Evolutionary conservation across 352 stramenopile genomes (phyloP).

Genomic region (Phytophthora fragariae): DNA sequence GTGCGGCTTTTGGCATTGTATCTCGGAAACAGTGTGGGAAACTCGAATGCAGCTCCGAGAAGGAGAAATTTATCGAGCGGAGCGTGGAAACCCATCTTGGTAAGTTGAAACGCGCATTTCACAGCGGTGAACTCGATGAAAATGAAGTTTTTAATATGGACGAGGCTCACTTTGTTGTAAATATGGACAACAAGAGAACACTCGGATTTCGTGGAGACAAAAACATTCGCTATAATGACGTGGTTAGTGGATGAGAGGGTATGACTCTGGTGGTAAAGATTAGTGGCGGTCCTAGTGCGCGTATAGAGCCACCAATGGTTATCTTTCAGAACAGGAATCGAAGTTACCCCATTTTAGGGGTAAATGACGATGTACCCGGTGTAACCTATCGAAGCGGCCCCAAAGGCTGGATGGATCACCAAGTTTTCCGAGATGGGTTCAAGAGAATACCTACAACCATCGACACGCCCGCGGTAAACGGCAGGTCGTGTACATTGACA

Average conservation of each 20-base stretch:
- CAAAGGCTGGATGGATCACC: slow-evolving; percentile 6
- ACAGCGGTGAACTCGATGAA: neutral
- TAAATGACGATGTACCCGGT: slow-evolving; percentile 1
- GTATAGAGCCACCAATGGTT: slow-evolving; percentile 2
- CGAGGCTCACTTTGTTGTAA: slow-evolving; percentile 8
- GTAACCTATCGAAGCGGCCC: neutral
- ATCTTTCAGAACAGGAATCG: slow-evolving; percentile 1
- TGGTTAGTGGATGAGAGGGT: neutral
- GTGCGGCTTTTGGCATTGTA: no score
- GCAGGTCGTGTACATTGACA: neutral
- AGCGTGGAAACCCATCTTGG: neutral
- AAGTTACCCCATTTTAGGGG: neutral
- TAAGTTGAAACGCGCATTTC: neutral
- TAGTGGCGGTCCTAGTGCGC: neutral
- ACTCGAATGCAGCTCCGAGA: slow-evolving; percentile 1
- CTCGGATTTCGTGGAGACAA: slow-evolving; percentile 7
- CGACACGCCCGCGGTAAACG: neutral
- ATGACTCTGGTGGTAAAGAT: slow-evolving; percentile 1
- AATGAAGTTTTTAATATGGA: slow-evolving; percentile 9
- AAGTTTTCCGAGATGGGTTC: neutral
- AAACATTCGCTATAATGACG: neutral
- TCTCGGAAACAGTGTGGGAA: neutral
- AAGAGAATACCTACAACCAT: neutral
- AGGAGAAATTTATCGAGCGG: neutral
- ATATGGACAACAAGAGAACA: slow-evolving; percentile 7